Evolutionary conservation across 116 monocot species (phyloP).

Genomic region (Cymodocea nodosa): DNA sequence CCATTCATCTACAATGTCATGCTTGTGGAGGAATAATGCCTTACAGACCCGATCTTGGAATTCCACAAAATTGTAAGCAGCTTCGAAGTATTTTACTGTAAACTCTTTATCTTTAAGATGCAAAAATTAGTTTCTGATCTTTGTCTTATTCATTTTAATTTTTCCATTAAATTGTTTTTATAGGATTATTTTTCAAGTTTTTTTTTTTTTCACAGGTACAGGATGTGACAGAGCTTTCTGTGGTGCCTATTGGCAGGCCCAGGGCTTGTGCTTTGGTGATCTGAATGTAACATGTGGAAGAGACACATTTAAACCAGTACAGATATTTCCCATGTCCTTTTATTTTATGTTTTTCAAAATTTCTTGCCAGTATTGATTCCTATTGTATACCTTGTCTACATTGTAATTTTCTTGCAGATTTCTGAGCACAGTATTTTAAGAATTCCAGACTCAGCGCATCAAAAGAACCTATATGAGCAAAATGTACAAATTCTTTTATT

Average conservation of each 20-base stretch:
- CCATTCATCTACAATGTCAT: slow-evolving; percentile 72
- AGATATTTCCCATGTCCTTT: not conserved
- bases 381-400: not conserved
- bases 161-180: too few relatives aligned
- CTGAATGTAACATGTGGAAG: slow-evolving; percentile 38
- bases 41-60: slow-evolving; percentile 48
- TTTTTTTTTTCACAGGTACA: slow-evolving; percentile 40
- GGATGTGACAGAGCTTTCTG: slow-evolving; percentile 93
- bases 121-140: too few relatives aligned
- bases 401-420: slow-evolving; percentile 35
- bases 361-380: not conserved
- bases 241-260: slow-evolving; percentile 79
- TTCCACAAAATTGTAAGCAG: slow-evolving; percentile 58
- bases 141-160: too few relatives aligned
- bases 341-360: not conserved
- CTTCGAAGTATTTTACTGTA: too few relatives aligned
- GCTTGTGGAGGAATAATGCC: slow-evolving; percentile 83
- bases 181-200: not conserved
- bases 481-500: slow-evolving; percentile 28
- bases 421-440: slow-evolving; percentile 32
- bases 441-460: slow-evolving; percentile 66
- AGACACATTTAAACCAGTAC: slow-evolving; percentile 64
- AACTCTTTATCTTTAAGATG: too few relatives aligned
- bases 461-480: slow-evolving; percentile 68
- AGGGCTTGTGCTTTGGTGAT: slow-evolving; percentile 39